Base-by-base conservation (phyloP, 1,139 yeast genomes). In the Kodamaea fungicola region DNA sequence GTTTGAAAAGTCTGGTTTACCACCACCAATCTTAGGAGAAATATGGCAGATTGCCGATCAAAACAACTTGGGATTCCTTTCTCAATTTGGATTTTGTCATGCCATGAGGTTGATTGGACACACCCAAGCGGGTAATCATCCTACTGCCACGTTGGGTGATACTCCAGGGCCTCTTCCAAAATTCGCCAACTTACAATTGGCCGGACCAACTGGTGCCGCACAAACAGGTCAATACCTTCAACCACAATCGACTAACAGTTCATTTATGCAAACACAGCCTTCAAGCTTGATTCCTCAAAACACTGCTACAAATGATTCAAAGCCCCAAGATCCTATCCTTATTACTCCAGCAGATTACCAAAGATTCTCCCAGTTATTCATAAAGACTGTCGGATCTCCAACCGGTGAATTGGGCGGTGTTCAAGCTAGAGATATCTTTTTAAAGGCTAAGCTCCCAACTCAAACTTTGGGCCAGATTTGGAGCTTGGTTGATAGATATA, bases 41-140 rank as follows among this genome's bases (percentile, higher is more conserved):
- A 83, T 94, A 43, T 94, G 98, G 98, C 94, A 87, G 58, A 59
- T 85, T 33, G 90, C 96, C 10, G 99, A 92, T 62, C 74, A 77
- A 12, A 82, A 80, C 44, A 89, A 88, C 62, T 74, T 81, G 48
- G 99, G 98, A 0, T 86, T 83, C 56, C 70, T 94, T 48, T 83
- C 86, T 49, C 89, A 83, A 55, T 72, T 76, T 45, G 92, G 92
- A 21, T 94, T 94, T 62, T 78, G 87, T 45, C 74, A 80, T 40
- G 96, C 97, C 22, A 74, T 92, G 78, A 76, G 99, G 58, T 68
- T 88, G 49, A 87, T 94, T 54, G 96, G 95, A 22, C 86, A 88
- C 56, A 83, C 88, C 33, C 98, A 94, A 64, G 64, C 72, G 25
- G 95, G 95, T 19, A 75, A 76, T 29, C 71, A 71, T 38, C 77